Evolutionary conservation across 495 filamentous ascomycete species (phyloP), one percentile per base, ranked within the genome.

Genomic region (Penicillium flavigenum): DNA sequence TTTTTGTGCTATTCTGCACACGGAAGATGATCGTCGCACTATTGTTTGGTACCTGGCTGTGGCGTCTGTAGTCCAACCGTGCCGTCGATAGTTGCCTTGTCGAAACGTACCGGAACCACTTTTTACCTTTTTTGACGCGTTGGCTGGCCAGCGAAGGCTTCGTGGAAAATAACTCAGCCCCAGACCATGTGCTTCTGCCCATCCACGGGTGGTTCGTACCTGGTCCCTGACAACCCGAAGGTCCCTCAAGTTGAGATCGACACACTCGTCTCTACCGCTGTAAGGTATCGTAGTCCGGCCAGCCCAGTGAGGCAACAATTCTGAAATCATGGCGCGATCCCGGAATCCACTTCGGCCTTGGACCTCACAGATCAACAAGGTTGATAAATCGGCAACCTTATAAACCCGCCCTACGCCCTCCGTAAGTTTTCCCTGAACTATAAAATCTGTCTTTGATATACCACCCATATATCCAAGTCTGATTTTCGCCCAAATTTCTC

Each of bases 21-120:
- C 51, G 60, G 57, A 63, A 56, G 51, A 61, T 54, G 63, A 66
- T 66, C 63, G 51, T 56, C 63, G 19, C 32, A 10, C 43, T 61
- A 50, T 57, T 31, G 31, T 51, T 46, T 58, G 55, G 54, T 51
- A 48, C 41, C 41, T 48, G 22, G 29, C 16, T 36, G 44, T 45
- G 36, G 43, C 55, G 31, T 44, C 55, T 31, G 26, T 45, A 51
- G 19, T 49, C 29, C 46, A 66, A 58, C 47, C 54, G 51, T 47
- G 47, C 34, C 39, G 57, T 56, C 51, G 63, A 61, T 63, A 61
- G 57, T 51, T 61, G 41, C 61, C 51, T 41, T 12, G 26, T 62
- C 41, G 53, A 41, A 47, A 47, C 10, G 9, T 16, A 19, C 9
- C 14, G 42, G 44, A 22, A 29, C 59, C 59, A 54, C 47, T 56